Conservation (phyloP, 805 yeast genomes). For the Candida anglica region DNA sequence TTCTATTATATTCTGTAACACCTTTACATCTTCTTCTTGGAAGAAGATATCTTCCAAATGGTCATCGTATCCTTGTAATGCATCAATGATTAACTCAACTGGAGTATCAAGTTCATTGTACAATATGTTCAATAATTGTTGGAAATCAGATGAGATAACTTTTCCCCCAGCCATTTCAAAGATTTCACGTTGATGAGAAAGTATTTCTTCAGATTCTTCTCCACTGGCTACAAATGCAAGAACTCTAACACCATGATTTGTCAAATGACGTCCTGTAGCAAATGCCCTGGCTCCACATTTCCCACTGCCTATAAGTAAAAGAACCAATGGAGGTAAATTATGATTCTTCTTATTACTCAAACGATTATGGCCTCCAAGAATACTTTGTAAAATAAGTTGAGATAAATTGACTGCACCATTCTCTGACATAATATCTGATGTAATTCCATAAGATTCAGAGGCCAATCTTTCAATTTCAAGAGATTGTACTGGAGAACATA, state of each 20-base stretch:
- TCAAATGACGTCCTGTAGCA: constrained; percentile 74
- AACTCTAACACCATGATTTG: constrained; percentile 70
- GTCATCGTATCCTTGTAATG: constrained; percentile 78
- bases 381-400: constrained; percentile 47
- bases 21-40: constrained; percentile 32
- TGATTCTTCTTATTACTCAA: constrained; percentile 58
- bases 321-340: constrained; percentile 74
- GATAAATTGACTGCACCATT: constrained; percentile 67
- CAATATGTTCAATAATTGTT: constrained; percentile 31
- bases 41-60: constrained; percentile 55
- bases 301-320: constrained; percentile 70
- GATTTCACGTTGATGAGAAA: constrained; percentile 48
- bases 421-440: constrained; percentile 51
- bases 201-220: constrained; percentile 34
- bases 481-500: constrained; percentile 75
- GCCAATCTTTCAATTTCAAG: constrained; percentile 67
- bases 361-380: constrained; percentile 67
- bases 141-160: constrained; percentile 31
- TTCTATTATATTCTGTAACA: constrained; percentile 43
- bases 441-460: constrained; percentile 45
- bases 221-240: constrained; percentile 44
- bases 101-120: constrained; percentile 60
- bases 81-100: constrained; percentile 76
- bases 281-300: constrained; percentile 72
- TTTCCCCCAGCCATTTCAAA: constrained; percentile 71